Percentiles rank a stretch among this genome's conserved stretches.
Conservation (phyloP, 257 asterid genomes). For the Solanum appendiculatum region DNA sequence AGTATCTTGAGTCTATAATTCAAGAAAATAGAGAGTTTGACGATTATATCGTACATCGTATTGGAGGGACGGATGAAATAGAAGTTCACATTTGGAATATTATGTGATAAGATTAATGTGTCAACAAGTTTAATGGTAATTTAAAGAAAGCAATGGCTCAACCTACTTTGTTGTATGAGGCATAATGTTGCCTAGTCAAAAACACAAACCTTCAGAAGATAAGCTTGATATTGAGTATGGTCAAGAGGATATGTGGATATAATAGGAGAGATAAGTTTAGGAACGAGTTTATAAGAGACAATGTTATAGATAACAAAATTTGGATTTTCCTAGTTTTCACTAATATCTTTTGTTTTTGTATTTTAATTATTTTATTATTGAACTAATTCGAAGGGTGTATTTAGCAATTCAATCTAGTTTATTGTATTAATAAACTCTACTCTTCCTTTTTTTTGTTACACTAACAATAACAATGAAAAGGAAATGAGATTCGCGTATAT, state of each 20-base stretch:
- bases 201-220: neutral
- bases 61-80: neutral
- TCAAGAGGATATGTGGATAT: no score
- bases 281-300: no score
- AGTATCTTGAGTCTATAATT: neutral
- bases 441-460: no score
- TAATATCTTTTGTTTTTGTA: no score
- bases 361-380: no score
- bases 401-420: neutral
- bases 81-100: neutral
- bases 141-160: neutral
- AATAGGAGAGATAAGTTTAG: neutral
- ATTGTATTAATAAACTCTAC: neutral
- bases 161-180: neutral
- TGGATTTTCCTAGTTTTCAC: no score
- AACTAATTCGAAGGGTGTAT: no score
- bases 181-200: neutral
- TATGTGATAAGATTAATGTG: neutral
- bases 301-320: no score
- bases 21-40: neutral
- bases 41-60: accelerated
- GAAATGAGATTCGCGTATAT: slow-evolving; percentile 1
- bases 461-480: neutral
- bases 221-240: neutral
- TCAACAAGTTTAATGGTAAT: neutral